Base-by-base conservation (phyloP, 1,284 basidiomycete genomes). In the Cutaneotrichosporon cyanovorans region DNA sequence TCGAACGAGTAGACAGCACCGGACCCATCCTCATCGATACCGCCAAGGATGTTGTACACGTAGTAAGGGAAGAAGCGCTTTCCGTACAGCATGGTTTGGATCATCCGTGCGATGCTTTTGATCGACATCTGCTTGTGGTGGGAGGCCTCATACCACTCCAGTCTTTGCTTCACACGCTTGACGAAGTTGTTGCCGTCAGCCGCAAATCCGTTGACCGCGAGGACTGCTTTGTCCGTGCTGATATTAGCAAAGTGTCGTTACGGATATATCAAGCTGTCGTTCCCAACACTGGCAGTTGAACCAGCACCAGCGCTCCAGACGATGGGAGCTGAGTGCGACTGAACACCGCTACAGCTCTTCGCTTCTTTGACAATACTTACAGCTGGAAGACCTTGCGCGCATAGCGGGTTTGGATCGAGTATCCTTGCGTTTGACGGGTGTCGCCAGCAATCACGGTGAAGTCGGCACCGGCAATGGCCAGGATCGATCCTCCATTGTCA, bases 1-100 rank as follows among this genome's bases (percentile, higher is more conserved):
- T 96, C 91, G 71, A 93, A 96, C 20, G 89, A 93, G 76, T 96
- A 96, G 16, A 96, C 90, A 4, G 90, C 88, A 31, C 91, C 91
- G 34, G 87, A 82, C 32, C 89, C 89, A 66, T 92, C 89, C 65
- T 89, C 88, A 71, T 93, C 89, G 59, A 92, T 88, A 37, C 89
- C 89, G 41, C 87, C 87, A 32, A 93, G 81, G 65, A 96, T 91
- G 72, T 91, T 92, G 77, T 88, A 90, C 34, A 92, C 85, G 69
- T 92, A 95, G 77, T 85, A 95, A 3, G 91, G 91, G 80, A 95
- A 95, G 77, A 95, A 93, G 45, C 91, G 83, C 57, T 86, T 82
- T 39, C 80, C 83, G 51, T 95, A 96, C 32, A 96, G 79, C 87
- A 95, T 93, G 5, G 89, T 92, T 71, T 95, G 91, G 47, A 96